Conservation (phyloP, 129 eudicot species). For the Arctium lappa region DNA sequence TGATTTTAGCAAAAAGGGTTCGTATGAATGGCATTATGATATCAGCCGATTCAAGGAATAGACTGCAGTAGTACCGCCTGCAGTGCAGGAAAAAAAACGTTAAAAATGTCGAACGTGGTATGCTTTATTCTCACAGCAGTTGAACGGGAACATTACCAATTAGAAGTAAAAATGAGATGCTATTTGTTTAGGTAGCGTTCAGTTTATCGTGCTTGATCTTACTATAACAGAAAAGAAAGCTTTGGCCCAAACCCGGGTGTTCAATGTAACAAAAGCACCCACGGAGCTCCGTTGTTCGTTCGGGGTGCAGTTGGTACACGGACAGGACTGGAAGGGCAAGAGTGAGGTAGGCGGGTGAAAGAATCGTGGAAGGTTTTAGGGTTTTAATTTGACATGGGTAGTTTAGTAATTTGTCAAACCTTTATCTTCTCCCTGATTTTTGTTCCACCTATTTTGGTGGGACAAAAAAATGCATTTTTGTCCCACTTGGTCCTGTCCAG, state of each 20-base stretch:
- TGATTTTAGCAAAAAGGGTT: constrained; percentile 59
- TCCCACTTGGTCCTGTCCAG: background rate
- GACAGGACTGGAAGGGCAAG: background rate
- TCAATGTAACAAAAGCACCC: background rate
- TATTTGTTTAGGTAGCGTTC: background rate
- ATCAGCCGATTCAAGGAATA: constrained; percentile 82
- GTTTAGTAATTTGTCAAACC: background rate
- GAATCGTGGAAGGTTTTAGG: background rate
- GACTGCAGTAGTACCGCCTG: constrained; percentile 97
- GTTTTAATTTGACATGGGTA: background rate
- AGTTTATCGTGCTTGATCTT: background rate
- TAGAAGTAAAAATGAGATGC: background rate
- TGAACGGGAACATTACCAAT: background rate
- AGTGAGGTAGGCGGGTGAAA: background rate
- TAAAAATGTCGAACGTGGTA: background rate
- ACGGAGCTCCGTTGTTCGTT: background rate
- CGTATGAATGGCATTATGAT: constrained; percentile 68
- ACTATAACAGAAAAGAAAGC: background rate
- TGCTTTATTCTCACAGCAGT: background rate
- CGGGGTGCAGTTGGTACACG: background rate
- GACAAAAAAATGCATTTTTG: too few species aligned
- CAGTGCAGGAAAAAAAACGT: constrained; percentile 12
- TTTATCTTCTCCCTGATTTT: background rate
- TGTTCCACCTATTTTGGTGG: background rate
- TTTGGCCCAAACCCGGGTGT: background rate